phyloP scores from a whole-genome alignment of 345 rosid species.

The Eutrema heterophyllum region DNA sequence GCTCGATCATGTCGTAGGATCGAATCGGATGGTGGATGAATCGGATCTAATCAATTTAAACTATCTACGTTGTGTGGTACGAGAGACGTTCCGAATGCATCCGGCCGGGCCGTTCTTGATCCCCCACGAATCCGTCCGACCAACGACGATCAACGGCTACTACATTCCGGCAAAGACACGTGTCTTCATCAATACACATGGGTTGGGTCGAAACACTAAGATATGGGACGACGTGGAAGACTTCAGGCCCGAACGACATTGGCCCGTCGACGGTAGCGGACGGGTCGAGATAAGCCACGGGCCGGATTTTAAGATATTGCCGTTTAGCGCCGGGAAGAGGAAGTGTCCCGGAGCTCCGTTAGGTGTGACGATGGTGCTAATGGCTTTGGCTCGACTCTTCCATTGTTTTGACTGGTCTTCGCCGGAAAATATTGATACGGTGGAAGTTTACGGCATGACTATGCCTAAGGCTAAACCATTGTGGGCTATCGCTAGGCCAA shows the following conservation, averaged over 20 bases:
- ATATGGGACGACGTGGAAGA: constrained; percentile 67
- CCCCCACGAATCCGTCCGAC: constrained; percentile 74
- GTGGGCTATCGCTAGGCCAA: constrained; percentile 57
- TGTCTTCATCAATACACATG: constrained; percentile 91
- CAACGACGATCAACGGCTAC: constrained; percentile 65
- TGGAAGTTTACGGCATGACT: constrained; percentile 87
- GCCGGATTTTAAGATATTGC: constrained; percentile 77
- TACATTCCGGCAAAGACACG: constrained; percentile 80
- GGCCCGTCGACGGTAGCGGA: constrained; percentile 42
- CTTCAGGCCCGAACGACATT: constrained; percentile 83
- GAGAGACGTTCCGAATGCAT: constrained; percentile 92
- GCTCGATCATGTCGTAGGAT: constrained; percentile 63
- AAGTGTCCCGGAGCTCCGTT: constrained; percentile 94
- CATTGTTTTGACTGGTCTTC: constrained; percentile 78
- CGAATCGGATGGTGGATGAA: constrained; percentile 60
- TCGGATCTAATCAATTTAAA: constrained; percentile 60
- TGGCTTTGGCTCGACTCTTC: constrained; percentile 85
- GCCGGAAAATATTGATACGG: constrained; percentile 53
- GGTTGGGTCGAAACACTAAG: constrained; percentile 65
- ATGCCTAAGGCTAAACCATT: constrained; percentile 87
- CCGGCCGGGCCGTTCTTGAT: constrained; percentile 93
- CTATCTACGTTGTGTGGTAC: constrained; percentile 85
- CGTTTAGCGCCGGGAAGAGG: constrained; percentile 87
- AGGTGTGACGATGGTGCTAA: constrained; percentile 73
- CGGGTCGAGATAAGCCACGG: constrained; percentile 95